Percentiles rank a stretch among this genome's conserved stretches.
phyloP scores from a whole-genome alignment of 495 filamentous ascomycete species.

The Cercophora sp. region DNA sequence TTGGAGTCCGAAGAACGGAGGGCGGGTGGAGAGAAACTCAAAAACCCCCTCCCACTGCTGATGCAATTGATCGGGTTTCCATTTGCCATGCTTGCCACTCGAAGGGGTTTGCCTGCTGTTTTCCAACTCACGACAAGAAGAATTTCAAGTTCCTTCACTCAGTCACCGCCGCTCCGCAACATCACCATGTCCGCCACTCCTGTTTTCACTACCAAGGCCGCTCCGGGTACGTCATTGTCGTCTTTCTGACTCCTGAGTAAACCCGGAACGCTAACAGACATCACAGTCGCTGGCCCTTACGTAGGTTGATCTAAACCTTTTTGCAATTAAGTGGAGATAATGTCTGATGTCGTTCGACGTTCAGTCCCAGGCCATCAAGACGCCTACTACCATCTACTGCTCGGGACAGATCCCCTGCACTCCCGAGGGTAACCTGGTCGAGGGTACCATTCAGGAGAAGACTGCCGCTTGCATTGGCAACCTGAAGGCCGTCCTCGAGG shows the following conservation, averaged over 20 bases:
- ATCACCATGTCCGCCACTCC: conserved; percentile 45
- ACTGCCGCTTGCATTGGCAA: conserved; percentile 72
- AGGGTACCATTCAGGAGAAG: conserved; percentile 72
- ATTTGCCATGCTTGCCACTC: conserved; percentile 1
- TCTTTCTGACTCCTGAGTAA: neutral
- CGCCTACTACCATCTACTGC: conserved; percentile 79
- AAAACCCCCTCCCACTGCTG: neutral
- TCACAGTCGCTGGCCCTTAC: conserved; percentile 52
- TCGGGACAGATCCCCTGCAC: conserved; percentile 91
- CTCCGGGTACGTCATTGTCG: conserved; percentile 40
- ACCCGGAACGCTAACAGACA: conserved; percentile 15
- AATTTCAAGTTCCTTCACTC: conserved; percentile 6
- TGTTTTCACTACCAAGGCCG: conserved; percentile 51
- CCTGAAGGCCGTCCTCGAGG: conserved; percentile 70
- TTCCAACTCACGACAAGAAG: conserved; percentile 2
- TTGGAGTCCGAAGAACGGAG: conserved; percentile 29
- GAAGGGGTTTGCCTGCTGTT: conserved; percentile 13
- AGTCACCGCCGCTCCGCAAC: conserved; percentile 21
- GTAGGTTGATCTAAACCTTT: conserved; percentile 32
- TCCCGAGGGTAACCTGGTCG: conserved; percentile 64
- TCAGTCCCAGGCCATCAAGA: conserved; percentile 86
- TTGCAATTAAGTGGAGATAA: conserved; percentile 6
- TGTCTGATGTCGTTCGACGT: conserved; percentile 5
- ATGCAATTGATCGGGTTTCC: neutral
- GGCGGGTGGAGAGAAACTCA: conserved; percentile 2